Percentiles rank a stretch among this genome's conserved stretches.
Conservation (phyloP, 2,329 filamentous ascomycete genomes). For the Pseudogymnoascus sp. region DNA sequence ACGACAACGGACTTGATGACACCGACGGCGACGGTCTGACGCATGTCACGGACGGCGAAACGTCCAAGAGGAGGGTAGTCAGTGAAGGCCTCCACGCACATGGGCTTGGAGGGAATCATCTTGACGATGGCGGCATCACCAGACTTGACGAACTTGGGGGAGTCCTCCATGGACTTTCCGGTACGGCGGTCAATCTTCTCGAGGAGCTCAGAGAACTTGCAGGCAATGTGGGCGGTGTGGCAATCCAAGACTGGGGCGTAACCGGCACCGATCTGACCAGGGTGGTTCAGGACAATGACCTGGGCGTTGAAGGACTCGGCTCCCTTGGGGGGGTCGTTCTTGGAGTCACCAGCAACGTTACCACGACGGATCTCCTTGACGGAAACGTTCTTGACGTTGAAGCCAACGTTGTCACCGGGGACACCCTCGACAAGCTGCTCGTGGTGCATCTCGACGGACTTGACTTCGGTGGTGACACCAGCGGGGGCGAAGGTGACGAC, state of each 20-base stretch:
- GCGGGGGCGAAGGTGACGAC: constrained; percentile 97
- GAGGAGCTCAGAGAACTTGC: constrained; percentile 98
- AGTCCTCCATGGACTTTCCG: constrained; percentile 87
- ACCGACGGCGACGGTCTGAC: constrained; percentile 81
- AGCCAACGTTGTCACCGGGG: constrained; percentile 99
- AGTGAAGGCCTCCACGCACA: constrained; percentile 99
- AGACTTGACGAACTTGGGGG: constrained; percentile 99
- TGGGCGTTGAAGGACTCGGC: constrained; percentile 96
- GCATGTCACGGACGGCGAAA: constrained; percentile 99
- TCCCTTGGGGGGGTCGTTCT: constrained; percentile 93
- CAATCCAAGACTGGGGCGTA: constrained; percentile 99
- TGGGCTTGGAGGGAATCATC: constrained; percentile 99
- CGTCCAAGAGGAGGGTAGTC: constrained; percentile 98
- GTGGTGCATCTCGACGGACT: constrained; percentile 99
- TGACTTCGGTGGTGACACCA: constrained; percentile 99
- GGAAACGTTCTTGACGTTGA: constrained; percentile 99
- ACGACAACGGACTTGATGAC: constrained; percentile 71
- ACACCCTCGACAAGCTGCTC: constrained; percentile 93
- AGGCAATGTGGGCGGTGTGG: constrained; percentile 99
- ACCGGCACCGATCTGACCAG: constrained; percentile 96
- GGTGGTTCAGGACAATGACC: constrained; percentile 99
- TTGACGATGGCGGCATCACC: constrained; percentile 99
- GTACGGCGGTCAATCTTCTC: constrained; percentile 99
- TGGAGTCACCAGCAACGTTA: constrained; percentile 99
- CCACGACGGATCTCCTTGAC: constrained; percentile 99